Base-by-base conservation (phyloP, 2,329 filamentous ascomycete genomes). In the Ophiognomonia clavigignenti-juglandacearum region DNA sequence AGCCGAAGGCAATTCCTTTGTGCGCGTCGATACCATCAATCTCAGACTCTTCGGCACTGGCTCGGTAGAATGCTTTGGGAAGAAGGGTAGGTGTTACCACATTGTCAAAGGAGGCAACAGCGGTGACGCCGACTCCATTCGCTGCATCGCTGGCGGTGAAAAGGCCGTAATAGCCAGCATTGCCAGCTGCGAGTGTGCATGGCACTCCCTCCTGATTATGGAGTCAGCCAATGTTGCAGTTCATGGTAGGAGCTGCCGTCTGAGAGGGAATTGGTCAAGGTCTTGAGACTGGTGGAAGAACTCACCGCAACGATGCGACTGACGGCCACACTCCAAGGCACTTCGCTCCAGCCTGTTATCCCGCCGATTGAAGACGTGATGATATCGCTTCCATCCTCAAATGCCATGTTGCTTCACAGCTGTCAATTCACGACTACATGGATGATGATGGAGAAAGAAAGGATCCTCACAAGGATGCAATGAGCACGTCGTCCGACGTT, bases 381-480 rank as follows among this genome's bases (percentile, higher is more conserved):
- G 44, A 66, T 57, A n/a, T 65, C 56, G 39, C 57, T 59, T 3
- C 64, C 66, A 18, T 68, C 69, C 40, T 71, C 64, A 34, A 65
- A 69, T 0, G 71, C 71, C 52, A 59, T 66, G 47, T 67, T 66
- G 54, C 34, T 36, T 7, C 18, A 10, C 18, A 35, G n/a, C 16
- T 18, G n/a, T 19, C 16, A 20, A 18, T 9, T 36, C 9, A 20
- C 7, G 14, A 16, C 20, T 13, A 36, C 34, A 10, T 1, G 11
- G 9, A 7, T 16, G 9, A 5, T 11, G 11, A 5, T 36, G 3
- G 3, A 20, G 14, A 18, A 9, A 14, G 10, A 36, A 9, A 18
- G 20, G 10, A 20, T 18, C 9, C 34, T 20, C 20, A 36, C 34
- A 69, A 70, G 8, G 66, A 69, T 9, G 61, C 60, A 31, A 70